Evolutionary conservation across 2,329 filamentous ascomycete genomes (phyloP).

Genomic region (Colletotrichum trifolii): DNA sequence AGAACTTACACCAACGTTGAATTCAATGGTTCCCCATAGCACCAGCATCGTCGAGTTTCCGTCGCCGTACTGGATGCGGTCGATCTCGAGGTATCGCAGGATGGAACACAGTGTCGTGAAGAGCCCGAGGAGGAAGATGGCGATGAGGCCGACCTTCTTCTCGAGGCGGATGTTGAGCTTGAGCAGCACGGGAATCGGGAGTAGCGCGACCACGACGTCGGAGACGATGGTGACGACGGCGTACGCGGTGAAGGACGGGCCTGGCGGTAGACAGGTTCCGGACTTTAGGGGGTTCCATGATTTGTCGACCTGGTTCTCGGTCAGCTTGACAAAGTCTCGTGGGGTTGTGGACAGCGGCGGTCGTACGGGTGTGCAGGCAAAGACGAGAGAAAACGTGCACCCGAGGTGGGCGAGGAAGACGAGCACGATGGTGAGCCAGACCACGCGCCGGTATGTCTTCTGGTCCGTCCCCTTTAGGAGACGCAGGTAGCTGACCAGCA

Average conservation of each 20-base stretch:
- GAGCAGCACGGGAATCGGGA: conserved; percentile 62
- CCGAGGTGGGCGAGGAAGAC: conserved; percentile 60
- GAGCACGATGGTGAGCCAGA: conserved; percentile 56
- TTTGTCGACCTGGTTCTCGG: conserved; percentile 46
- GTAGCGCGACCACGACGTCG: conserved; percentile 60
- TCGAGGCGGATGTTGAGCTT: conserved; percentile 58
- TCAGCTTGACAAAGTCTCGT: background rate
- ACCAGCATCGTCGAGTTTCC: conserved; percentile 67
- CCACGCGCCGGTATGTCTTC: conserved; percentile 53
- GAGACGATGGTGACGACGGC: conserved; percentile 63
- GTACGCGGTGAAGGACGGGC: conserved; percentile 62
- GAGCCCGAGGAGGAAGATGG: conserved; percentile 62
- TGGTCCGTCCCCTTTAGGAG: conserved; percentile 61
- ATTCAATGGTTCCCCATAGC: conserved; percentile 67
- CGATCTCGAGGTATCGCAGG: conserved; percentile 62
- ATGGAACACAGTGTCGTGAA: conserved; percentile 67
- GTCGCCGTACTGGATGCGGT: conserved; percentile 59
- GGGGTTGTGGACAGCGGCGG: background rate
- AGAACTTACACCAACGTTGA: conserved; percentile 64
- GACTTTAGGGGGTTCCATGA: conserved; percentile 56
- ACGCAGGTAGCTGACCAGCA: conserved; percentile 63
- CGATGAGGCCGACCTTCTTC: conserved; percentile 63
- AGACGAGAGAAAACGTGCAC: conserved; percentile 60
- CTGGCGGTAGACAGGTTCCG: conserved; percentile 58
- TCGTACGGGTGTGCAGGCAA: conserved; percentile 61